Conservation (phyloP, 768 basidiomycete genomes). For the Boletus coccyginus region DNA sequence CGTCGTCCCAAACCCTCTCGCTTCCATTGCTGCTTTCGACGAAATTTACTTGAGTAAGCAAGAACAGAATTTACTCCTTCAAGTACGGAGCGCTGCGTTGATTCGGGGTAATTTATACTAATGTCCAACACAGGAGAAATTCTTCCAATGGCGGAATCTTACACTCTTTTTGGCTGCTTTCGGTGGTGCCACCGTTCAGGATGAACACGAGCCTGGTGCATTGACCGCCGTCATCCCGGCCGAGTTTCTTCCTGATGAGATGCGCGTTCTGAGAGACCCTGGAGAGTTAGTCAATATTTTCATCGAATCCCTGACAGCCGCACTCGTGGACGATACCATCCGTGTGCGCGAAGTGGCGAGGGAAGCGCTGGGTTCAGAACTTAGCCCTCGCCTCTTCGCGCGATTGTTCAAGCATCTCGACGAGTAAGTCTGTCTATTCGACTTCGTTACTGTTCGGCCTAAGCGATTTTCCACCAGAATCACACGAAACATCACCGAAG, state of each 20-base stretch:
- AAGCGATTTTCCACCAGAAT: conserved; percentile 35
- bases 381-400: conserved; percentile 67
- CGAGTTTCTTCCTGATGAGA: conserved; percentile 63
- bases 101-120: not conserved
- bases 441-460: not conserved
- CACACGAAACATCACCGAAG: conserved; percentile 49
- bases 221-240: conserved; percentile 54
- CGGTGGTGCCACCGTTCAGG: conserved; percentile 61
- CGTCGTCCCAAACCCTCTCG: conserved; percentile 41
- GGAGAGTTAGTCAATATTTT: conserved; percentile 60
- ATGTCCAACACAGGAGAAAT: conserved; percentile 52
- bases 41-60: conserved; percentile 34
- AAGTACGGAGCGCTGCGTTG: conserved; percentile 28
- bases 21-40: conserved; percentile 34
- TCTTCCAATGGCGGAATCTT: conserved; percentile 83
- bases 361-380: conserved; percentile 78
- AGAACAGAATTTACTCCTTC: conserved; percentile 37
- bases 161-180: conserved; percentile 74
- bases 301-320: conserved; percentile 63
- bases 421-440: conserved; percentile 52
- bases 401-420: conserved; percentile 70
- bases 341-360: conserved; percentile 74
- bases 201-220: conserved; percentile 48
- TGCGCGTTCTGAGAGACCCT: conserved; percentile 63
- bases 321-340: conserved; percentile 60